Percentiles rank a stretch among this genome's conserved stretches.
Conservation (phyloP, 768 basidiomycete species). For the Coprinopsis cinerea region DNA sequence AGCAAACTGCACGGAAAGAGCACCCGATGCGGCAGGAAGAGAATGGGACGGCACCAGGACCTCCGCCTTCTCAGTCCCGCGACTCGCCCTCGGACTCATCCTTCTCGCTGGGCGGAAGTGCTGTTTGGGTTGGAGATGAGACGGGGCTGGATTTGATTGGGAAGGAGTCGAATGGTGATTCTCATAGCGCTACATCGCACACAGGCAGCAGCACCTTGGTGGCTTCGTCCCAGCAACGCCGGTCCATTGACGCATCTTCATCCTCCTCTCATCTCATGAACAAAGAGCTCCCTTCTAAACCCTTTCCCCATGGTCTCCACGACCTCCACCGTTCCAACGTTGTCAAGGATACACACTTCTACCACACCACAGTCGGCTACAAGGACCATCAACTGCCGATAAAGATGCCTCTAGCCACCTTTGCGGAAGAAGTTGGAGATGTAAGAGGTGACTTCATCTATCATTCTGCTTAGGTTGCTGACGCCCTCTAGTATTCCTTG, state of each 20-base stretch:
- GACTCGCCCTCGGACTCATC: conserved; percentile 67
- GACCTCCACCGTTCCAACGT: conserved; percentile 40
- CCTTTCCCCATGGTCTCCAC: conserved; percentile 40
- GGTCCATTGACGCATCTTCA: conserved; percentile 72
- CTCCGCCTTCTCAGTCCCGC: conserved; percentile 28
- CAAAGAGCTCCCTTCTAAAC: conserved; percentile 35
- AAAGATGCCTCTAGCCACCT: conserved; percentile 83
- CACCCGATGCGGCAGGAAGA: conserved; percentile 23
- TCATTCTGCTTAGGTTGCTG: not conserved
- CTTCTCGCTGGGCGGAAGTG: conserved; percentile 73
- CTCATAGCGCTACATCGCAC: conserved; percentile 34
- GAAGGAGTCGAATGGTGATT: conserved; percentile 38
- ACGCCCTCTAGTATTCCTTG: conserved; percentile 68
- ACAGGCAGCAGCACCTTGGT: conserved; percentile 34
- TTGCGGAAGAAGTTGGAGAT: conserved; percentile 95
- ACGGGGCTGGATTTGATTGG: conserved; percentile 45
- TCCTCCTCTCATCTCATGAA: conserved; percentile 51
- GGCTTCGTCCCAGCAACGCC: conserved; percentile 42
- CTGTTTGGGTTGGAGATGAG: conserved; percentile 82
- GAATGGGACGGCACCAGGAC: conserved; percentile 32
- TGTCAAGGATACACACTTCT: conserved; percentile 91
- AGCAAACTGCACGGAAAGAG: conserved; percentile 29
- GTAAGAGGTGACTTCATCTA: conserved; percentile 37
- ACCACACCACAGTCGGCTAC: conserved; percentile 79
- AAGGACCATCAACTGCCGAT: conserved; percentile 83